Evolutionary conservation across 164 flowering plant genomes (phyloP).

Genomic region (Dillenia turbinata): DNA sequence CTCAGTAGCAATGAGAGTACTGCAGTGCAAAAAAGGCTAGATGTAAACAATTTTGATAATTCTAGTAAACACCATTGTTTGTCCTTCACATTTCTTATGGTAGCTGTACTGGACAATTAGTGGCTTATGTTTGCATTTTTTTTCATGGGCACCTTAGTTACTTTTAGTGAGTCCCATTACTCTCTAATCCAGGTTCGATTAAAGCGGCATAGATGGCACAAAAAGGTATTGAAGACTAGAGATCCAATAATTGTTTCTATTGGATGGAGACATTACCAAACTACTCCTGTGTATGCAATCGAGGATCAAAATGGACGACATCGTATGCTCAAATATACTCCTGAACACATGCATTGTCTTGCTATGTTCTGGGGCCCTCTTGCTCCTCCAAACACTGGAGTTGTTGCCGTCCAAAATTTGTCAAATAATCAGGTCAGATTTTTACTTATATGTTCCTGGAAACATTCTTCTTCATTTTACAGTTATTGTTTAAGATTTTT

Average conservation of each 20-base stretch:
- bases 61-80: no score
- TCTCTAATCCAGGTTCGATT: conserved; percentile 55
- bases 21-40: no score
- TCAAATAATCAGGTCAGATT: conserved; percentile 73
- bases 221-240: conserved; percentile 77
- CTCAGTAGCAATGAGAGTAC: no score
- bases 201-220: conserved; percentile 93
- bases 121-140: no score
- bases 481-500: no score
- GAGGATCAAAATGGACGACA: conserved; percentile 87
- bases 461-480: background rate
- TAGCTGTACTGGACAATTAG: no score
- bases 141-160: no score
- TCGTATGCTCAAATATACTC: conserved; percentile 95
- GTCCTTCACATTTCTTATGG: no score
- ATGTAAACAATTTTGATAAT: no score
- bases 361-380: conserved; percentile 99
- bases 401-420: conserved; percentile 77
- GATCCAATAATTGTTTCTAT: conserved; percentile 88
- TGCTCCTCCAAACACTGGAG: conserved; percentile 87
- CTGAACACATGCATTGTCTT: conserved; percentile 97
- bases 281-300: conserved; percentile 77
- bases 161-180: background rate
- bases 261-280: conserved; percentile 98
- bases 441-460: background rate